phyloP scores from a whole-genome alignment of 192 early-diverging fungal genomes.

The Entomortierella lignicola region DNA sequence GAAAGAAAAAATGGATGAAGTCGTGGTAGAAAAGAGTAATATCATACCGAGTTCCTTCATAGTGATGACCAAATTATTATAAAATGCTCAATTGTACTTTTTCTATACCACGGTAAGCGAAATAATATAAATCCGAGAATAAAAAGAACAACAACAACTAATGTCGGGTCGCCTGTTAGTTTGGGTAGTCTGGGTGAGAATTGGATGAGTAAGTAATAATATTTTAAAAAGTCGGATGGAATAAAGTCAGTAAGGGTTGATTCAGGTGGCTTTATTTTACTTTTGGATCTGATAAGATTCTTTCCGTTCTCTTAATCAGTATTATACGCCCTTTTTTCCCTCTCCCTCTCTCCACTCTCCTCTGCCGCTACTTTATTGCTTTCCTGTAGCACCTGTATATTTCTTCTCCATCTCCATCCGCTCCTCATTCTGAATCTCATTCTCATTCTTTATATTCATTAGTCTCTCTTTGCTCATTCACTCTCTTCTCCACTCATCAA shows the following conservation, averaged over 20 bases:
- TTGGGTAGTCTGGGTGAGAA: not conserved
- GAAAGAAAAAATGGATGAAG: too few species aligned
- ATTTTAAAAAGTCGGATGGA: too few species aligned
- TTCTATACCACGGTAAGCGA: too few species aligned
- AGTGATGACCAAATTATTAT: not conserved
- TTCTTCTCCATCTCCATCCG: slow-evolving; percentile 3
- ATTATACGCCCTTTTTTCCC: not conserved
- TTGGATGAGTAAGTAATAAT: slow-evolving; percentile 2
- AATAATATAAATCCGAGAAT: too few species aligned
- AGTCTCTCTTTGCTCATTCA: slow-evolving; percentile 1
- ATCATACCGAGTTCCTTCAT: slow-evolving; percentile 1
- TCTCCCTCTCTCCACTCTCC: not conserved
- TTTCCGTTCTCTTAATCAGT: slow-evolving; percentile 6
- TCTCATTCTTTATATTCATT: slow-evolving; percentile 4
- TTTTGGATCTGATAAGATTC: slow-evolving; percentile 48
- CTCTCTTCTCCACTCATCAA: not conserved
- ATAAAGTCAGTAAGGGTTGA: too few species aligned
- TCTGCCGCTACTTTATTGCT: not conserved
- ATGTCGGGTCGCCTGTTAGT: not conserved
- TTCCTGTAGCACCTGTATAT: not conserved
- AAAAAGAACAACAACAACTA: too few species aligned
- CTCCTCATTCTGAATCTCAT: slow-evolving; percentile 6
- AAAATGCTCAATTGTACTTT: not conserved
- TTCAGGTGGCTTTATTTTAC: slow-evolving; percentile 15
- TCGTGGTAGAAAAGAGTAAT: slow-evolving; percentile 8